Evolutionary conservation across 805 yeast genomes (phyloP).

Genomic region (Maudiozyma serrabonitensis): DNA sequence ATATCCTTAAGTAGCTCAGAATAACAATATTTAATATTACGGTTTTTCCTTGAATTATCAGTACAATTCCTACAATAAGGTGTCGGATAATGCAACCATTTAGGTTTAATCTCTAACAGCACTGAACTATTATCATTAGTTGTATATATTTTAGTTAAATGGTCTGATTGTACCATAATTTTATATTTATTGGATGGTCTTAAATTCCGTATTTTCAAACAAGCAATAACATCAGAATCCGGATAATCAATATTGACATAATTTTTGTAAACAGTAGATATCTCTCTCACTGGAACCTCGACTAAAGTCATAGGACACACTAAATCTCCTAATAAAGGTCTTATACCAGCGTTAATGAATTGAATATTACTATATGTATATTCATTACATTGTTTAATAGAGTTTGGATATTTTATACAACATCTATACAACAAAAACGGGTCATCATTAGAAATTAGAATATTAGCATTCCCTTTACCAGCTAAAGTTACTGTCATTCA

Average conservation of each 20-base stretch:
- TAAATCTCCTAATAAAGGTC: slow-evolving; percentile 8
- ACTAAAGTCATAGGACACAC: slow-evolving; percentile 11
- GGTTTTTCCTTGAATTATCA: slow-evolving; percentile 15
- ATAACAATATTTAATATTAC: slow-evolving; percentile 20
- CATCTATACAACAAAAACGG: slow-evolving; percentile 14
- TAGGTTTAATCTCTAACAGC: slow-evolving; percentile 26
- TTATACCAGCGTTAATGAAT: slow-evolving; percentile 8
- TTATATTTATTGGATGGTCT: slow-evolving; percentile 1
- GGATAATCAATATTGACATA: background rate
- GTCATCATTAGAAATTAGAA: slow-evolving; percentile 12
- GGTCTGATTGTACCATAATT: slow-evolving; percentile 11
- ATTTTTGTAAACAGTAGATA: background rate
- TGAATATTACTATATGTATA: slow-evolving; percentile 14
- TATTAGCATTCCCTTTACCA: slow-evolving; percentile 24
- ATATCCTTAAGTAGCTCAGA: slow-evolving; percentile 9
- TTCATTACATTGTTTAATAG: slow-evolving; percentile 15
- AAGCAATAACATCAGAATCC: slow-evolving; percentile 3
- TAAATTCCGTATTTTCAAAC: slow-evolving; percentile 16
- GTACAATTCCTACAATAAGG: slow-evolving; percentile 26
- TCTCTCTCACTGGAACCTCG: background rate
- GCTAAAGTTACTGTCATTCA: slow-evolving; percentile 2
- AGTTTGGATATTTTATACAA: slow-evolving; percentile 13
- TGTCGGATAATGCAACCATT: slow-evolving; percentile 20
- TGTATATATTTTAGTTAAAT: slow-evolving; percentile 16
- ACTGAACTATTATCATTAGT: background rate